phyloP scores from a whole-genome alignment of 164 flowering plant species.

The Akebia trifoliata region DNA sequence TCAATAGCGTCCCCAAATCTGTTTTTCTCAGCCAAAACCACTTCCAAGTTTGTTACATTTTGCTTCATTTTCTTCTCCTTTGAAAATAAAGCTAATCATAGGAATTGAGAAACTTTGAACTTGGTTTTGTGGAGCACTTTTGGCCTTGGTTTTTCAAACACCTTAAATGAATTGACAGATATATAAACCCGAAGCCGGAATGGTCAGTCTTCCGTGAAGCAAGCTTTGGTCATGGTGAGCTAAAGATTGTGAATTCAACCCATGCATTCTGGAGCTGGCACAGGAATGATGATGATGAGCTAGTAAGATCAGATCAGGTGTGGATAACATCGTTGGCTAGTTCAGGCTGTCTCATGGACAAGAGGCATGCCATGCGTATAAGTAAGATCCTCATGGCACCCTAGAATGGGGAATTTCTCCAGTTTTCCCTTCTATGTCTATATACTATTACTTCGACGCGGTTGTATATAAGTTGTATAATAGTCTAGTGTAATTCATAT shows the following conservation, averaged over 20 bases:
- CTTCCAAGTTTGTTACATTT: neutral
- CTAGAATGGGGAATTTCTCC: constrained; percentile 16
- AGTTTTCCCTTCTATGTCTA: too few species aligned
- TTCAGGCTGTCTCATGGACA: constrained; percentile 48
- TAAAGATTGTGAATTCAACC: constrained; percentile 61
- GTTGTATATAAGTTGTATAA: too few species aligned
- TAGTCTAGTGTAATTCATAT: too few species aligned
- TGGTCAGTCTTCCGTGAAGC: constrained; percentile 97
- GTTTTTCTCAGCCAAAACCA: too few species aligned
- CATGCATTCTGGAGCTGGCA: constrained; percentile 97
- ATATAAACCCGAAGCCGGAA: constrained; percentile 59
- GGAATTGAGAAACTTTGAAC: neutral
- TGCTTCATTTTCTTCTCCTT: neutral
- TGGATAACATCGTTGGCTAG: constrained; percentile 71
- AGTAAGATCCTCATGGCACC: constrained; percentile 50
- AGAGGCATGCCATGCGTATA: constrained; percentile 29
- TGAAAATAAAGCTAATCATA: neutral
- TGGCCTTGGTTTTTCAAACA: neutral
- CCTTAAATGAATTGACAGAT: constrained; percentile 38
- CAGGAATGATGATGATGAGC: constrained; percentile 88
- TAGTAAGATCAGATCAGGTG: constrained; percentile 65
- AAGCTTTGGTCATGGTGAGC: constrained; percentile 97
- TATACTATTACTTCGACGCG: too few species aligned
- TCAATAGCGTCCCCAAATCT: too few species aligned
- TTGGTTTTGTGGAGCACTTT: neutral